These are phyloP conservation scores for Cyclostephanos invisitatus DNA, from an alignment of 108 stramenopile species.

Conservation along the genomic window DNA sequence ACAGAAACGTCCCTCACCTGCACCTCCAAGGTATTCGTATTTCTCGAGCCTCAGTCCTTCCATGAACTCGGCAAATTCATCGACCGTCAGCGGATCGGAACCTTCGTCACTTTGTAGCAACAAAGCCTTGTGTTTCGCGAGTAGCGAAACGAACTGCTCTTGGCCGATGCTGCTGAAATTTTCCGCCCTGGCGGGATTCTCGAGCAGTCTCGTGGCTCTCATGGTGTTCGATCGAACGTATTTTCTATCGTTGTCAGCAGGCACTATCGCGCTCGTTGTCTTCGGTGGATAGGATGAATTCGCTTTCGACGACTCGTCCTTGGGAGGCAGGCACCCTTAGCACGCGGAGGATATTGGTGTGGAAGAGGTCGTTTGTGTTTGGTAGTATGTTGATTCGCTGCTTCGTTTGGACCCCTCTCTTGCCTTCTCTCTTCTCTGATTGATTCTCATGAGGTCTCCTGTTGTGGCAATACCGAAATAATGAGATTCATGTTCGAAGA, in stretches of 20 bases:
- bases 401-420: too few relatives aligned
- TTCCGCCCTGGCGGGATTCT: slow-evolving; percentile 17
- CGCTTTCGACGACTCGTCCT: too few relatives aligned
- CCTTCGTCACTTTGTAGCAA: slow-evolving; percentile 56
- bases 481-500: too few relatives aligned
- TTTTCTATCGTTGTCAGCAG: neutral
- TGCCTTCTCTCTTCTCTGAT: too few relatives aligned
- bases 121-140: slow-evolving; percentile 71
- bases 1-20: slow-evolving; percentile 26
- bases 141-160: slow-evolving; percentile 41
- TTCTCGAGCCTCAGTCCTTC: slow-evolving; percentile 50
- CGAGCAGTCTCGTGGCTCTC: slow-evolving; percentile 45
- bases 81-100: slow-evolving; percentile 43
- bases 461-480: too few relatives aligned
- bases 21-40: slow-evolving; percentile 53
- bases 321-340: too few relatives aligned
- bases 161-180: slow-evolving; percentile 22
- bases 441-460: too few relatives aligned
- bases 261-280: neutral
- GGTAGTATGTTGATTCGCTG: too few relatives aligned
- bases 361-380: too few relatives aligned
- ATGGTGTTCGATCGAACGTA: slow-evolving; percentile 8
- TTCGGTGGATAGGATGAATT: neutral
- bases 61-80: slow-evolving; percentile 65
- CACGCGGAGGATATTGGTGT: too few relatives aligned